Conservation (phyloP, 768 basidiomycete genomes). For the Cystofilobasidium capitatum region DNA sequence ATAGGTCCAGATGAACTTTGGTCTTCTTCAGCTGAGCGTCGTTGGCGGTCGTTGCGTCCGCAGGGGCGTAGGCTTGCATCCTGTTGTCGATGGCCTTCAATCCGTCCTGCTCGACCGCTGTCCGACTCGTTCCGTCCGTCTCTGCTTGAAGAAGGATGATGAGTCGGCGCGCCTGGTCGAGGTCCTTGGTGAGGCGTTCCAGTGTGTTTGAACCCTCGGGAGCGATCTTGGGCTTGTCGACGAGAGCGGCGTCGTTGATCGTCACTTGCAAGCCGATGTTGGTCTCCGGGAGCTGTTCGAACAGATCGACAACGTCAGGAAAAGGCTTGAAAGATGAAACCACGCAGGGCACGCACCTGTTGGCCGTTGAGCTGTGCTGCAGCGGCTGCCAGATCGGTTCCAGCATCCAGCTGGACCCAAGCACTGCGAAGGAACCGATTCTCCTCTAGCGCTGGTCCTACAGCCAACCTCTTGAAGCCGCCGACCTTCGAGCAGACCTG, state of each 20-base stretch:
- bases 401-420: slow-evolving; percentile 78
- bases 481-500: slow-evolving; percentile 67
- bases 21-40: background rate
- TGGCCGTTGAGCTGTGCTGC: slow-evolving; percentile 65
- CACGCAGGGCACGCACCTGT: background rate
- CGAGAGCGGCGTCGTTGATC: slow-evolving; percentile 61
- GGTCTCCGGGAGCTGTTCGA: background rate
- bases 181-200: slow-evolving; percentile 69
- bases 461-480: slow-evolving; percentile 77
- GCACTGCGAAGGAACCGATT: slow-evolving; percentile 89
- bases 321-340: background rate
- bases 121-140: slow-evolving; percentile 40
- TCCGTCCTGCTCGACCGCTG: slow-evolving; percentile 52
- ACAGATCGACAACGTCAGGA: background rate
- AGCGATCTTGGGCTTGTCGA: slow-evolving; percentile 52
- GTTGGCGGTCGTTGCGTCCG: background rate
- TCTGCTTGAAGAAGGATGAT: slow-evolving; percentile 68
- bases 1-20: slow-evolving; percentile 62
- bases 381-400: slow-evolving; percentile 66
- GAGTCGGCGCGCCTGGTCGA: slow-evolving; percentile 63
- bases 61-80: background rate
- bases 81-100: background rate
- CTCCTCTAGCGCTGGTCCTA: slow-evolving; percentile 86
- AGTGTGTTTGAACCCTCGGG: slow-evolving; percentile 73
- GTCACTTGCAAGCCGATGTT: slow-evolving; percentile 7